phyloP scores from a whole-genome alignment of 2,329 filamentous ascomycete genomes.

The Apiospora koreana region DNA sequence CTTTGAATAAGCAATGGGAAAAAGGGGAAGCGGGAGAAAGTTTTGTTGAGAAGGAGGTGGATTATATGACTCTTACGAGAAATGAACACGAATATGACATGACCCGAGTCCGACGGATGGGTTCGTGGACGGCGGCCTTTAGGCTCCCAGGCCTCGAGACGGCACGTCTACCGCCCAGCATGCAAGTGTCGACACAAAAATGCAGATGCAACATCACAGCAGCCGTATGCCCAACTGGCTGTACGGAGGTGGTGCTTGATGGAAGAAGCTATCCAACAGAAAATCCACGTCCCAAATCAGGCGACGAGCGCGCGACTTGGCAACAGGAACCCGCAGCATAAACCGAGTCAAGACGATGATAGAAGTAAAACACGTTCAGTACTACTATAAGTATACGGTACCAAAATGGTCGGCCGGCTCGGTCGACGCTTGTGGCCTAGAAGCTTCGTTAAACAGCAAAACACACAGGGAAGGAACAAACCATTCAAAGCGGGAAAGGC shows the following conservation, averaged over 20 bases:
- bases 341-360: neutral
- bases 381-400: neutral
- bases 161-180: neutral
- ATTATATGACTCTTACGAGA: neutral
- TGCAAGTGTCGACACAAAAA: neutral
- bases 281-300: neutral
- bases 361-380: neutral
- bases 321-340: neutral
- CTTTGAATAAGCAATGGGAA: conserved; percentile 15
- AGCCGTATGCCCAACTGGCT: neutral
- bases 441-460: neutral
- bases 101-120: neutral
- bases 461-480: neutral
- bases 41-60: neutral
- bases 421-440: neutral
- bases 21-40: conserved; percentile 20
- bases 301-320: too few species aligned
- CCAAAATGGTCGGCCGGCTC: neutral
- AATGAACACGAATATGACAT: neutral
- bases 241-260: neutral
- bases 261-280: neutral
- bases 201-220: neutral
- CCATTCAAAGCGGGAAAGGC: neutral
- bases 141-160: too few species aligned
- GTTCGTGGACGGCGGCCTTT: neutral